Base-by-base conservation (phyloP, 768 basidiomycete genomes). In the Pisolithus orientalis region DNA sequence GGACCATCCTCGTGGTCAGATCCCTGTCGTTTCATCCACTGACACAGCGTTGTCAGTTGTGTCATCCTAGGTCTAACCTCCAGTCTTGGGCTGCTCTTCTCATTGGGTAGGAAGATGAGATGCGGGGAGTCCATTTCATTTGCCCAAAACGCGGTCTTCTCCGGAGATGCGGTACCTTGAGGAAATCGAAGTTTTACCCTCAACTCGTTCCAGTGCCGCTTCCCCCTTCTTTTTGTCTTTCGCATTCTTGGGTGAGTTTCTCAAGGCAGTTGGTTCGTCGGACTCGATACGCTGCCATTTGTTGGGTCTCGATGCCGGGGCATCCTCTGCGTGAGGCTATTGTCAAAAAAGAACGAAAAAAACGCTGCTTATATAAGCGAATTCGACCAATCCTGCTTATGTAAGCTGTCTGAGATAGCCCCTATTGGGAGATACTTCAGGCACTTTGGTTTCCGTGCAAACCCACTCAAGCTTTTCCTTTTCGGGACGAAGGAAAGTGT, bases 91-190 rank as follows among this genome's bases (percentile, higher is more conserved):
- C 37, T 10, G 11, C 11, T 10, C 8, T 32, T 29, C 14, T 44
- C 29, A n/a, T 16, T 45, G 21, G 1, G 27, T 24, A 7, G n/a
- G 27, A 3, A 58, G 45, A 17, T 57, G 61, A 13, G 61, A 43
- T 42, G 43, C 66, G 42, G 21, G 2, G 21, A 21, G 21, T 79
- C 77, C 57, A 32, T 64, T 48, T 80, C 78, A 58, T 87, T 82
- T 5, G 80, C 79, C 87, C 85, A 88, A 7, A 78, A 75, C 2
- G 82, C 21, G 21, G 82, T 1, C 79, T 80, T 52, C 81, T 83
- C 1, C 76, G 74, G 1, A 80, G 77, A 38, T 86, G 77, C 89
- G 92, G 92, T 40, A 89, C 79, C 39, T 83, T 68, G 69, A 91
- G 70, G 57, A 84, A 94, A 60, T 87, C 80, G 75, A 0, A 56